These are phyloP conservation scores for Phytophthora syringae DNA, from an alignment of 352 stramenopile genomes.

Conservation along the genomic window DNA sequence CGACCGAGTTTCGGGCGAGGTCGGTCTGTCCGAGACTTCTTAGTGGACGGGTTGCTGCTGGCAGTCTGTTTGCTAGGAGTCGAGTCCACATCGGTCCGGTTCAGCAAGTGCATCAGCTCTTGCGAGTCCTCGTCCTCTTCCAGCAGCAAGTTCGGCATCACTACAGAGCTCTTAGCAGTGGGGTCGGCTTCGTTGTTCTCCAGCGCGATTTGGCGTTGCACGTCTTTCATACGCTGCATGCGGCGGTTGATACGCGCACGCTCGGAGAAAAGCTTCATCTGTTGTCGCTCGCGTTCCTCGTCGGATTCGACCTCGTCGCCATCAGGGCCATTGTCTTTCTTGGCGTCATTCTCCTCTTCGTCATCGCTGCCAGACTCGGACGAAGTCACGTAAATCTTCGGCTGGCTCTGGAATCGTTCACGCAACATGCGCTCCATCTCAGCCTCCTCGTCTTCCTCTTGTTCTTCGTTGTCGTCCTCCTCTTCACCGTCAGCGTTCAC, in stretches of 20 bases:
- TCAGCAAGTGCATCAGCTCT: conserved; percentile 69
- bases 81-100: conserved; percentile 55
- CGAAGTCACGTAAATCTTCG: conserved; percentile 89
- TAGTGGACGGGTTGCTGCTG: background rate
- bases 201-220: conserved; percentile 66
- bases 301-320: conserved; percentile 74
- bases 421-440: conserved; percentile 84
- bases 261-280: conserved; percentile 90
- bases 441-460: conserved; percentile 76
- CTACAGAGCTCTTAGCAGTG: conserved; percentile 23
- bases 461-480: conserved; percentile 38
- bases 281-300: conserved; percentile 79
- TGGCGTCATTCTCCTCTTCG: conserved; percentile 40
- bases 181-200: conserved; percentile 48
- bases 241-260: conserved; percentile 82
- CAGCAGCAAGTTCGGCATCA: conserved; percentile 64
- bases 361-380: conserved; percentile 80
- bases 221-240: conserved; percentile 87
- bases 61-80: conserved; percentile 12
- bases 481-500: conserved; percentile 41
- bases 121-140: conserved; percentile 86
- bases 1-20: conserved; percentile 48
- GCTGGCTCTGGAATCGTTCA: conserved; percentile 75
- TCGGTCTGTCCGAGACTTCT: conserved; percentile 17
- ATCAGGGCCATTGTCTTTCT: conserved; percentile 33